phyloP scores from a whole-genome alignment of 352 stramenopile species.

The Phytophthora sp. region DNA sequence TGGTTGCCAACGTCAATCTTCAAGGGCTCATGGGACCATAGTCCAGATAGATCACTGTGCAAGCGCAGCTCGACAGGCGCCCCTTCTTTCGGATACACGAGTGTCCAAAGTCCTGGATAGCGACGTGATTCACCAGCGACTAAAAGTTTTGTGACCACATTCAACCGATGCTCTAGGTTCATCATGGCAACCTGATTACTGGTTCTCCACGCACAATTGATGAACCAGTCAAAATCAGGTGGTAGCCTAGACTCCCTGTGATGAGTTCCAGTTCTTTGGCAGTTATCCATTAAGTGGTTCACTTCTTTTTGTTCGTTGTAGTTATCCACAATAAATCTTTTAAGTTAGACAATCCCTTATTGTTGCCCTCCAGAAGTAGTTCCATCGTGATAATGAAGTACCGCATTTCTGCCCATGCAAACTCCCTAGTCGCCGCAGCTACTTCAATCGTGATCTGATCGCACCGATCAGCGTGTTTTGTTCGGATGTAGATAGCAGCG shows the following conservation, averaged over 20 bases:
- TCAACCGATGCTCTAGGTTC: neutral
- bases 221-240: conserved; percentile 14
- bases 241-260: neutral
- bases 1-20: neutral
- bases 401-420: conserved; percentile 20
- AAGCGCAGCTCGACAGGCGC: conserved; percentile 5
- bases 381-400: conserved; percentile 25
- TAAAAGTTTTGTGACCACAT: neutral
- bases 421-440: neutral
- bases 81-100: neutral
- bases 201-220: neutral
- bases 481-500: neutral
- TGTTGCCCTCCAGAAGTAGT: neutral
- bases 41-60: conserved; percentile 19
- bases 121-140: neutral
- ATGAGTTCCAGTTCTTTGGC: neutral
- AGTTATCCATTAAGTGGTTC: neutral
- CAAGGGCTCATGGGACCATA: conserved; percentile 10
- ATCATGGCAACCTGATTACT: neutral
- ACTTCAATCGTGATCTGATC: conserved; percentile 26
- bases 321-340: conserved; percentile 2
- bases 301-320: neutral
- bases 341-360: neutral
- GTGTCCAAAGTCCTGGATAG: conserved; percentile 2
- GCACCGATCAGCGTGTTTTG: neutral